Evolutionary conservation across 2,329 filamentous ascomycete species (phyloP).

Genomic region (Penicillium sp.): DNA sequence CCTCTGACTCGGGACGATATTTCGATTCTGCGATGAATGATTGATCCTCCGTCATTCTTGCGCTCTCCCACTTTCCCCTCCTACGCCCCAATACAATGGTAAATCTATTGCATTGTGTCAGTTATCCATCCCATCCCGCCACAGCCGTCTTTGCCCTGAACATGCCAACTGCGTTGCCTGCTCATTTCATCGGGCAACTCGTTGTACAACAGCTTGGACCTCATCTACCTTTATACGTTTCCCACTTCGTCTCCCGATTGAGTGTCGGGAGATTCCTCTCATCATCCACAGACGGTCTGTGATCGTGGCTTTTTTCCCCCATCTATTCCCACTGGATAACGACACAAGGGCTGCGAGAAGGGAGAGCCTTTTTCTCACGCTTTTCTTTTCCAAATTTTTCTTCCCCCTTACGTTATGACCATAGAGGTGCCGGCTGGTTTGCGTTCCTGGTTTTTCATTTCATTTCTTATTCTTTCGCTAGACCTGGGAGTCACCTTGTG

Average conservation of each 20-base stretch:
- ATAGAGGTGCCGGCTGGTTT: conserved; percentile 44
- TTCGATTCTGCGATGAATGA: conserved; percentile 16
- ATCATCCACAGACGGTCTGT: conserved; percentile 12
- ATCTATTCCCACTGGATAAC: conserved; percentile 11
- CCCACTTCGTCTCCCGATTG: conserved; percentile 14
- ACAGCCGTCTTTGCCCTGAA: conserved; percentile 10
- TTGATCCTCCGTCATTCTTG: conserved; percentile 6
- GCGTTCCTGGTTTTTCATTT: conserved; percentile 35
- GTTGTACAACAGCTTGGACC: conserved; percentile 39
- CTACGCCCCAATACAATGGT: conserved; percentile 9
- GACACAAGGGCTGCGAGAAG: conserved; percentile 13
- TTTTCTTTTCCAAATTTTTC: conserved; percentile 18
- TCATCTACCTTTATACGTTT: background rate
- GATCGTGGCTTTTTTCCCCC: conserved; percentile 11
- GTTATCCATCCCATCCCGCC: conserved; percentile 7
- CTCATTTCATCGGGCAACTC: conserved; percentile 6
- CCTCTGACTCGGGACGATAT: conserved; percentile 1
- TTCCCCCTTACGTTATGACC: conserved; percentile 35
- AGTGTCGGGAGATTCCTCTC: conserved; percentile 12
- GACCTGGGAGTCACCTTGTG: conserved; percentile 36
- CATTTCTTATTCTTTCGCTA: conserved; percentile 43
- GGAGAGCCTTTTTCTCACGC: conserved; percentile 20
- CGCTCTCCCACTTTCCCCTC: conserved; percentile 12
- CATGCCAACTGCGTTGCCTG: conserved; percentile 25
- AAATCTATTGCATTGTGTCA: background rate